phyloP scores from a whole-genome alignment of 1,139 yeast genomes.

The Taiozyma onychis region DNA sequence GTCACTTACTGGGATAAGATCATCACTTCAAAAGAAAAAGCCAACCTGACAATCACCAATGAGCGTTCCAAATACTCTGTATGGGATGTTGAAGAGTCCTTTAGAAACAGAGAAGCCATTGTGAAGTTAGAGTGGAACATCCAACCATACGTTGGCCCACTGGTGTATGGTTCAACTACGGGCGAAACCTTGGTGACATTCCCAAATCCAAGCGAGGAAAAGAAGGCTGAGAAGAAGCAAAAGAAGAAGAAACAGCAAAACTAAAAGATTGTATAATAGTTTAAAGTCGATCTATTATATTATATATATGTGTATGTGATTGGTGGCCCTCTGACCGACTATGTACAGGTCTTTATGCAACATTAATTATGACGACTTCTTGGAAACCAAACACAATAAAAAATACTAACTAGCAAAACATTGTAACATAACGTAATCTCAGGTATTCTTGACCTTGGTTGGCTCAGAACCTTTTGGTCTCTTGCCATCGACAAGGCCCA shows the following conservation, averaged over 20 bases:
- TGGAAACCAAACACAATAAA: neutral
- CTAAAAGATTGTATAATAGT: neutral
- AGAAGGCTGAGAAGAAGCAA: constrained; percentile 13
- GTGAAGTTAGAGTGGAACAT: constrained; percentile 83
- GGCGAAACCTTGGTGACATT: constrained; percentile 30
- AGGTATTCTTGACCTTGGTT: neutral
- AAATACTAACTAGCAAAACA: neutral
- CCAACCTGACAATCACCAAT: constrained; percentile 46
- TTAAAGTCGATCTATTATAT: neutral
- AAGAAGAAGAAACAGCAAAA: constrained; percentile 11
- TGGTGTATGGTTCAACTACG: constrained; percentile 60
- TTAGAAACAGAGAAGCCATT: constrained; percentile 63
- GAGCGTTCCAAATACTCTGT: constrained; percentile 74
- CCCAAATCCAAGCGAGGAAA: constrained; percentile 21
- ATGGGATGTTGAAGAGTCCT: constrained; percentile 75
- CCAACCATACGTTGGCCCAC: constrained; percentile 85
- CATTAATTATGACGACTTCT: neutral
- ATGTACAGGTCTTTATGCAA: neutral
- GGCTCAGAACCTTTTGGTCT: neutral
- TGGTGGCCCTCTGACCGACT: neutral
- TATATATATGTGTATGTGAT: neutral
- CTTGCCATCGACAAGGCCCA: neutral
- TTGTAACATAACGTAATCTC: neutral
- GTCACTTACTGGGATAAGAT: constrained; percentile 92
- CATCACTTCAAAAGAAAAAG: constrained; percentile 51